A percentile compares a stretch with the other conserved stretches of the same genome.
Evolutionary conservation across 2,329 filamentous ascomycete genomes (phyloP).

Genomic region (Orbilia brochopaga): DNA sequence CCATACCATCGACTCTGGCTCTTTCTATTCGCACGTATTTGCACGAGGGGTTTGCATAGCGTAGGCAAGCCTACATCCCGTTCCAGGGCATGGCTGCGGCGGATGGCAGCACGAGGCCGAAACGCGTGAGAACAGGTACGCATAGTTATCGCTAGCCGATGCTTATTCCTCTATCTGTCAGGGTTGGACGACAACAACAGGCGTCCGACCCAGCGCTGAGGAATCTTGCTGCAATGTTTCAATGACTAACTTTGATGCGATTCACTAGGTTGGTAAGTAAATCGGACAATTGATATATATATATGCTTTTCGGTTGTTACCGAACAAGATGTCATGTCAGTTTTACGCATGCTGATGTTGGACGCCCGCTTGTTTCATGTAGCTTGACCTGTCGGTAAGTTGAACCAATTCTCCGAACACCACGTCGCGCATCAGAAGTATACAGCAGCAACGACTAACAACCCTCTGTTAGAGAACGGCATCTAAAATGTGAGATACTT

Average conservation of each 20-base stretch:
- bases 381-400: constrained; percentile 74
- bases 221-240: background rate
- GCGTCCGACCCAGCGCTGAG: background rate
- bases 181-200: background rate
- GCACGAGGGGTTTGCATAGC: constrained; percentile 7
- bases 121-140: constrained; percentile 82
- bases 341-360: constrained; percentile 15
- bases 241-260: constrained; percentile 4
- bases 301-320: no score
- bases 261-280: constrained; percentile 47
- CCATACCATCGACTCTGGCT: constrained; percentile 5
- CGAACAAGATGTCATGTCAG: no score
- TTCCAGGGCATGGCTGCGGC: constrained; percentile 44
- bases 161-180: constrained; percentile 12
- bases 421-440: background rate
- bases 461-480: constrained; percentile 51
- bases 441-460: constrained; percentile 39
- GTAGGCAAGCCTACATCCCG: constrained; percentile 19
- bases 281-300: background rate
- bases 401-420: background rate
- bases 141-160: constrained; percentile 12
- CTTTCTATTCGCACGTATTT: background rate
- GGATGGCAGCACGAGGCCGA: constrained; percentile 67
- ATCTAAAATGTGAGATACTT: constrained; percentile 53
- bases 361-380: constrained; percentile 10